Evolutionary conservation across 768 basidiomycete genomes (phyloP), one percentile per base, ranked within the genome.

Genomic region (Kwoniella mangroviensis): DNA sequence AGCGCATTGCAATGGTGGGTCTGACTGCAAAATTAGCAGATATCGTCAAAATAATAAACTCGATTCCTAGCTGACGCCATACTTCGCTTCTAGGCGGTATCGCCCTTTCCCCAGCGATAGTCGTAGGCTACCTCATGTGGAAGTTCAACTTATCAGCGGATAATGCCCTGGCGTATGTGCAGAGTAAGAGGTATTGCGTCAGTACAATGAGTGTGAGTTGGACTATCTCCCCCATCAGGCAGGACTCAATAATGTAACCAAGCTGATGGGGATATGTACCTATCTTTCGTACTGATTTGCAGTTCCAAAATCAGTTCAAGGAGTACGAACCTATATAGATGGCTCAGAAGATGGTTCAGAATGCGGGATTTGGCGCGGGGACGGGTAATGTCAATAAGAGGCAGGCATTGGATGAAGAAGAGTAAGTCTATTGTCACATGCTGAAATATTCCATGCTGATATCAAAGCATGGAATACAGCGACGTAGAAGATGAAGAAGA

Each of bases 51-150:
- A 26, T 26, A 2, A 26, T 4, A 26, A 26, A 26, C 26, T 4
- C 4, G 26, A 26, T 26, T 26, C 34, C 34, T 34, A 34, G 34
- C 34, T 34, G 34, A 34, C 34, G 34, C 34, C 34, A 5, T 34
- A 7, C 34, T 34, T 34, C 6, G 34, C 12, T 5, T 40, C 6
- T 64, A 83, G 83, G 82, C 19, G 83, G 83, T 4, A 82, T 84
- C 21, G 70, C 82, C 4, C 72, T 81, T 15, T 78, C 80, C 0
- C 81, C 83, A 0, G 77, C 79, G 2, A 76, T 84, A 2, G 80
- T 83, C 43, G 76, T 82, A 19, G 82, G 79, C 10, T 84, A 84
- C 66, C 72, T 84, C 6, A 84, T 84, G 81, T 73, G 65, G 51
- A 73, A 72, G 28, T 75, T 67, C 77, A 65, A 74, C 53, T 73